Evolutionary conservation across 495 filamentous ascomycete species (phyloP), one percentile per base, ranked within the genome.

Genomic region (Penicillium flavigenum): DNA sequence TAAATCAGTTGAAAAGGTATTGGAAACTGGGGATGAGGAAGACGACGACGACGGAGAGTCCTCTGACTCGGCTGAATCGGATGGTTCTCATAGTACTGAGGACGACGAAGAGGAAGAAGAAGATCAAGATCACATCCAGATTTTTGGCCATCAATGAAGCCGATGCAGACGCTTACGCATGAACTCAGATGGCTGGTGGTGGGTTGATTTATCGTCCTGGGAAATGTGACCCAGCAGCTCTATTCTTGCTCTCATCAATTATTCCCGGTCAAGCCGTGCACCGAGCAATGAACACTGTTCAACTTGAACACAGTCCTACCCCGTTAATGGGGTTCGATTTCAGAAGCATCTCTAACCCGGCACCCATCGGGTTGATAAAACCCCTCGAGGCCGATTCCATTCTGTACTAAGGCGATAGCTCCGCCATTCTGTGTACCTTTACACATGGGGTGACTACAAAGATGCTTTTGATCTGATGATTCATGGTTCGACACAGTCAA

Each of bases 131-230:
- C 72, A 77, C 47, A 85, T 89, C 61, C 82, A 85, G 51, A 77
- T 91, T 51, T 81, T 88, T 63, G 89, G 88, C n/a, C 88, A 92
- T 74, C 80, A 85, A 60, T 83, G 68, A 78, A 22, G 31, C 27
- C 1, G 10, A 44, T 44, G 12, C 22, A 20, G 12, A 32, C 34
- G 6, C 3, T 22, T 11, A 11, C 27, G 3, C 1, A 1, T 42
- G 22, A 42, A 22, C 24, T 16, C 27, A 51, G 38, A 49, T 60
- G 58, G 32, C 12, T 27, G 42, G 9, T 20, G 16, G 8, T 46
- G 26, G 14, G 14, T 43, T 14, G 24, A 8, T 47, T 31, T 20
- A 16, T 46, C 44, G 17, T 32, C 27, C 16, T 20, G 17, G 11
- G 8, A 20, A 32, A 14, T 29, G 29, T 48, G 27, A 39, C 46